Base-by-base conservation (phyloP, 2,329 filamentous ascomycete species). In the Sclerotinia spermophila region DNA sequence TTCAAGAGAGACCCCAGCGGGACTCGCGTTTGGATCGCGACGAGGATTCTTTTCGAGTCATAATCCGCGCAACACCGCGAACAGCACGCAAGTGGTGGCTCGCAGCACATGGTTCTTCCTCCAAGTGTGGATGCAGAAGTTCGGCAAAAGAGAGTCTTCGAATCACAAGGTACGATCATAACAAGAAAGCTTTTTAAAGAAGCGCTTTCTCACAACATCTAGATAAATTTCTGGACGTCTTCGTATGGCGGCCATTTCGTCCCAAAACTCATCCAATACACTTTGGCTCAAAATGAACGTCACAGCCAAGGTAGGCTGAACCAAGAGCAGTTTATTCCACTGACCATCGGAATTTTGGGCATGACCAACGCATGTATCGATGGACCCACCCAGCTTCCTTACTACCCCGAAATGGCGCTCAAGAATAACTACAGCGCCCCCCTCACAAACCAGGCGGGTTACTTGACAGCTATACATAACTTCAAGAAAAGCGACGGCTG, bases 351-450 rank as follows among this genome's bases (percentile, higher is more conserved):
- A n/a, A 85, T 89, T 0, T 78, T 92, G 0, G 89, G 90, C 38
- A 89, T 93, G 71, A 82, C 91, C 71, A 91, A 92, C 76, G 90
- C 89, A 21, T 85, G 88, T 71, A 81, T 92, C 48, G 91, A 93
- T 75, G 82, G 84, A 72, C 76, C 87, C 27, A 82, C 87, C 0
- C 88, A 92, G 78, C 81, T 82, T 38, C 64, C 62, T 15, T 58
- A 61, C 17, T 74, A 72, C 59, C 21, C 59, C 40, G 61, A 73
- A 56, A 71, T 74, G 67, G 67, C 72, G 17, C 72, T 71, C 61
- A 74, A 74, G 33, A 72, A 72, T 74, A 64, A 64, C 30, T 44
- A 44, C 30, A 64, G 35, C 42, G 24, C 30, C 30, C 35, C 35
- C 24, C 60, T 45, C 24, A 66, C 35, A 17, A 24, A 45, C 45